Evolutionary conservation across 306 rosid genomes (phyloP).

Genomic region (Senna siamea): DNA sequence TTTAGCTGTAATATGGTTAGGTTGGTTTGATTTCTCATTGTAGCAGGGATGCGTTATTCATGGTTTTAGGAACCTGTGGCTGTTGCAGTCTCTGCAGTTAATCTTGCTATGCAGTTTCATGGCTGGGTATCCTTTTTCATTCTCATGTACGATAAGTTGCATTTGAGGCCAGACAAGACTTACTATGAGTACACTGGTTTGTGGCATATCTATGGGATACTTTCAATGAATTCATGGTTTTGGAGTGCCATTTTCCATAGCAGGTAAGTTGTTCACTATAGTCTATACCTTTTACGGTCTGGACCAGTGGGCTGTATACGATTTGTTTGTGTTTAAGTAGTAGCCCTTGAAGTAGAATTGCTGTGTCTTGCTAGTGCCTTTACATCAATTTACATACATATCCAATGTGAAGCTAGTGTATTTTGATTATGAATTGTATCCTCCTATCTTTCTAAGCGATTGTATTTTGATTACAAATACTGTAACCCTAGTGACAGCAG

Average conservation of each 20-base stretch:
- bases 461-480: too few species aligned
- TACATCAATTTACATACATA: too few species aligned
- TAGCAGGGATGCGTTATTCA: slow-evolving; percentile 28
- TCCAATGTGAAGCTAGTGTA: neutral
- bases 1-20: slow-evolving; percentile 26
- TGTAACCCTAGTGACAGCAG: too few species aligned
- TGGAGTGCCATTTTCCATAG: slow-evolving; percentile 93
- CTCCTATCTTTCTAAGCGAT: neutral
- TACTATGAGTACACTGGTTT: slow-evolving; percentile 85
- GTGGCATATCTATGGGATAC: slow-evolving; percentile 89
- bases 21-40: slow-evolving; percentile 35
- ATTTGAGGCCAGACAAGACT: slow-evolving; percentile 68
- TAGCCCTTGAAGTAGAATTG: slow-evolving; percentile 15
- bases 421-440: neutral
- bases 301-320: neutral
- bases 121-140: slow-evolving; percentile 97
- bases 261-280: slow-evolving; percentile 61
- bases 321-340: slow-evolving; percentile 8
- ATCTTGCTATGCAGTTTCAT: slow-evolving; percentile 94
- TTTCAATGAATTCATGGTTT: slow-evolving; percentile 88
- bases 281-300: neutral
- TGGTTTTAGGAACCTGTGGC: slow-evolving; percentile 89
- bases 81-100: slow-evolving; percentile 85
- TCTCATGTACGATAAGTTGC: slow-evolving; percentile 85
- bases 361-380: neutral